Evolutionary conservation across 306 rosid species (phyloP).

Genomic region (Hippophae gyantsensis): DNA sequence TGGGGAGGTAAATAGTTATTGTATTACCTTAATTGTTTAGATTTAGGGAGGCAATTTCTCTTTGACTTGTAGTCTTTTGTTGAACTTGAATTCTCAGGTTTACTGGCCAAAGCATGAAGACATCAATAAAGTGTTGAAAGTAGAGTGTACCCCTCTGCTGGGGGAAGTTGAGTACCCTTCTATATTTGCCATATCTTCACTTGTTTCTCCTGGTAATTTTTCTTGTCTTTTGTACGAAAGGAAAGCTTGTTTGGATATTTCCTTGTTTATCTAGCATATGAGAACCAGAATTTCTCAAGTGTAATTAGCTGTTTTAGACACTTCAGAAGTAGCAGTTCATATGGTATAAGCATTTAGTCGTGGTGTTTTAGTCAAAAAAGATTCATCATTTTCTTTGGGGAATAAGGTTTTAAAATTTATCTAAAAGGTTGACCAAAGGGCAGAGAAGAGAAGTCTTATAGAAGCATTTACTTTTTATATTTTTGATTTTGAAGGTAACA

Average conservation of each 20-base stretch:
- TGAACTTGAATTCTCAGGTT: conserved; percentile 36
- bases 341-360: too few relatives aligned
- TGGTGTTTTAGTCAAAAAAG: too few relatives aligned
- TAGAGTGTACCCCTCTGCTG: conserved; percentile 61
- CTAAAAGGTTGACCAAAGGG: too few relatives aligned
- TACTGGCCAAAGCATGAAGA: conserved; percentile 91
- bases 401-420: too few relatives aligned
- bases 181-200: conserved; percentile 74
- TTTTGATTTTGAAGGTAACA: too few relatives aligned
- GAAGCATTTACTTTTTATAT: too few relatives aligned
- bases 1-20: conserved; percentile 46
- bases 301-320: too few relatives aligned
- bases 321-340: too few relatives aligned
- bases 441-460: too few relatives aligned
- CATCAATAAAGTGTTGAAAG: conserved; percentile 69
- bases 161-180: conserved; percentile 72
- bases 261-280: conserved; percentile 4
- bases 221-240: conserved; percentile 11
- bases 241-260: conserved; percentile 7
- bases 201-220: conserved; percentile 59
- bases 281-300: too few relatives aligned
- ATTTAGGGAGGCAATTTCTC: conserved; percentile 7
- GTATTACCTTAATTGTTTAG: conserved; percentile 12
- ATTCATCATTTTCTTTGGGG: too few relatives aligned
- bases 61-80: conserved; percentile 11